Conservation (phyloP, 495 filamentous ascomycete genomes). For the Daldinia childiae region DNA sequence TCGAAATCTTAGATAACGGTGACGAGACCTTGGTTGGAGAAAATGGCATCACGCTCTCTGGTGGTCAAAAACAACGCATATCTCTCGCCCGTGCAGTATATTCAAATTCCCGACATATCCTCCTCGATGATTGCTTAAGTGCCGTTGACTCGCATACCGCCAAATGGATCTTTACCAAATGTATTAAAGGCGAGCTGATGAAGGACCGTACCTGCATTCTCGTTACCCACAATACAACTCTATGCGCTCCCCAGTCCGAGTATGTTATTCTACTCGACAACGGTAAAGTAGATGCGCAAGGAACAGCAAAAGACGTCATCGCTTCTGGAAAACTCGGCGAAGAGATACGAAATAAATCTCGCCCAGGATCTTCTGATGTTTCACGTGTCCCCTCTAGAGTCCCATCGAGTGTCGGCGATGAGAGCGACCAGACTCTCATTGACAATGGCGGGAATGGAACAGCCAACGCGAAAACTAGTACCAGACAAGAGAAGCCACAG, state of each 20-base stretch:
- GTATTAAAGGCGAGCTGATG: slow-evolving; percentile 92
- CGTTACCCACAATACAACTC: slow-evolving; percentile 92
- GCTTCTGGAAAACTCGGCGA: slow-evolving; percentile 86
- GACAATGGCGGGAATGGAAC: slow-evolving; percentile 51
- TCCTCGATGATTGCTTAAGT: slow-evolving; percentile 95
- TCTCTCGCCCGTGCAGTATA: slow-evolving; percentile 94
- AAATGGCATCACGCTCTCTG: slow-evolving; percentile 96
- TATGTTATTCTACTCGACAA: slow-evolving; percentile 89
- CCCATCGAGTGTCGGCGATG: slow-evolving; percentile 71
- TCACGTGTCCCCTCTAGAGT: slow-evolving; percentile 78
- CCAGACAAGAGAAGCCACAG: slow-evolving; percentile 59
- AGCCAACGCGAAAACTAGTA: slow-evolving; percentile 46
- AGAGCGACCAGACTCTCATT: slow-evolving; percentile 58
- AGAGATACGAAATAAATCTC: slow-evolving; percentile 75
- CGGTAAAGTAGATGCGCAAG: slow-evolving; percentile 80
- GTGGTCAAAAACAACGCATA: slow-evolving; percentile 97
- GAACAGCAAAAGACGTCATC: slow-evolving; percentile 77
- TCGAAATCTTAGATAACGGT: slow-evolving; percentile 90
- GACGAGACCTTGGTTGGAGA: slow-evolving; percentile 96
- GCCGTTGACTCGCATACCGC: slow-evolving; percentile 99
- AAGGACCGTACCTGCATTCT: slow-evolving; percentile 87
- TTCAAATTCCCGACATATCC: slow-evolving; percentile 85
- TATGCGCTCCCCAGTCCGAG: slow-evolving; percentile 80
- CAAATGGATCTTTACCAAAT: slow-evolving; percentile 97
- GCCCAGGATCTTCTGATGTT: slow-evolving; percentile 68